phyloP scores from a whole-genome alignment of 495 filamentous ascomycete species.

The Penicillium turbatum region DNA sequence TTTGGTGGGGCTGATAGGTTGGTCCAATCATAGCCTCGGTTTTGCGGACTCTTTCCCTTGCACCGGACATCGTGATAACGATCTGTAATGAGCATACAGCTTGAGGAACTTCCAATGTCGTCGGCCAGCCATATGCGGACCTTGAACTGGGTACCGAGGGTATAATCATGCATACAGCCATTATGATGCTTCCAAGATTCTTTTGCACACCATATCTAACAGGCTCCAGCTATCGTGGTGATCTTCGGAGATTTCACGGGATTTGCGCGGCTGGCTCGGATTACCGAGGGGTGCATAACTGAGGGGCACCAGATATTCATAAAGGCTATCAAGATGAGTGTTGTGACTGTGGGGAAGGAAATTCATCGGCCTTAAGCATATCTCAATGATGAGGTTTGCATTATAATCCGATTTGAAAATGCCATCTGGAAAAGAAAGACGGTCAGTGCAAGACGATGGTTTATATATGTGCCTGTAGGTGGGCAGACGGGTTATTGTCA shows the following conservation, averaged over 20 bases:
- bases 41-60: slow-evolving; percentile 9
- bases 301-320: neutral
- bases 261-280: slow-evolving; percentile 5
- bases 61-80: slow-evolving; percentile 1
- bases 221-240: slow-evolving; percentile 8
- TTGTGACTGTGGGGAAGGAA: neutral
- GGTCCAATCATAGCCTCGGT: slow-evolving; percentile 41
- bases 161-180: neutral
- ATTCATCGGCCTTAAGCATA: neutral
- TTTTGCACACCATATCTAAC: neutral
- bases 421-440: too few species aligned
- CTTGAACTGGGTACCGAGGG: slow-evolving; percentile 18
- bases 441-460: too few species aligned
- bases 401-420: too few species aligned
- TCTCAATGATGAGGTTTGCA: neutral
- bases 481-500: too few species aligned
- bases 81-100: slow-evolving; percentile 19
- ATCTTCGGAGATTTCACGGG: slow-evolving; percentile 26
- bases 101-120: too few species aligned
- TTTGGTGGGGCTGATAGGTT: neutral
- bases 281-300: slow-evolving; percentile 14
- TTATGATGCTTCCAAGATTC: neutral
- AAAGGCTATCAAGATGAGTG: neutral
- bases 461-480: too few species aligned
- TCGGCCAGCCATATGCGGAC: slow-evolving; percentile 7